phyloP scores from a whole-genome alignment of 2,329 filamentous ascomycete species.

The Cladophialophora yegresii region DNA sequence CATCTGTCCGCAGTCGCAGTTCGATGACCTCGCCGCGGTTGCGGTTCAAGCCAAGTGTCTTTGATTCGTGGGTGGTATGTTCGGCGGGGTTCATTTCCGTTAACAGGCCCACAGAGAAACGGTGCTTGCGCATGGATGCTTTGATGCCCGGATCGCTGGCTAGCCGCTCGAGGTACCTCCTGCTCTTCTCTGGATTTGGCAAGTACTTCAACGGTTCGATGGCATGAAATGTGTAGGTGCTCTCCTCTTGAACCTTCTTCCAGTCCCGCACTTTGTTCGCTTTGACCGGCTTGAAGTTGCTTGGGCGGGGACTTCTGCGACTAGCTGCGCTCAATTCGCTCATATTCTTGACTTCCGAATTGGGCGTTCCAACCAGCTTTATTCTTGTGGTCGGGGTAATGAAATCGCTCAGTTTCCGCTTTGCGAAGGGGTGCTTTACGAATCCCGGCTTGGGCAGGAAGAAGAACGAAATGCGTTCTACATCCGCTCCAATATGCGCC shows the following conservation, averaged over 20 bases:
- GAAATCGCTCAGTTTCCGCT: constrained; percentile 41
- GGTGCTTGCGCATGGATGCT: constrained; percentile 77
- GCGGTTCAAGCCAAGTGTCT: constrained; percentile 81
- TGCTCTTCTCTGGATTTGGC: constrained; percentile 70
- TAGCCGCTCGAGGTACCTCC: constrained; percentile 72
- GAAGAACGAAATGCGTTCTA: constrained; percentile 49
- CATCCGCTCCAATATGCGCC: constrained; percentile 43
- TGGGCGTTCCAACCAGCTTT: constrained; percentile 49
- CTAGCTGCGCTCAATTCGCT: constrained; percentile 43
- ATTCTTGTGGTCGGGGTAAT: constrained; percentile 50
- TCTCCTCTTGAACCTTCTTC: constrained; percentile 54
- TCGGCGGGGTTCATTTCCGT: constrained; percentile 93
- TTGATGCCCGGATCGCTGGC: constrained; percentile 83
- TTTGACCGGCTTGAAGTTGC: constrained; percentile 32
- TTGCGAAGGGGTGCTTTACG: constrained; percentile 48
- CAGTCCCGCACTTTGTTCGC: constrained; percentile 37
- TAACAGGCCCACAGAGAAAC: constrained; percentile 79
- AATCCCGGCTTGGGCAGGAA: constrained; percentile 52
- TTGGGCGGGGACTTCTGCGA: constrained; percentile 40
- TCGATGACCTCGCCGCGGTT: constrained; percentile 90
- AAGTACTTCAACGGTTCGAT: constrained; percentile 76
- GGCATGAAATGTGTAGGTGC: constrained; percentile 76
- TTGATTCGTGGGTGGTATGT: constrained; percentile 78
- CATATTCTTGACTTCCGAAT: constrained; percentile 47
- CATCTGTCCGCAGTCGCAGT: constrained; percentile 85